Evolutionary conservation across 192 early-diverging fungal genomes (phyloP), one percentile per base, ranked within the genome.

Genomic region (Entrophospora sp.): DNA sequence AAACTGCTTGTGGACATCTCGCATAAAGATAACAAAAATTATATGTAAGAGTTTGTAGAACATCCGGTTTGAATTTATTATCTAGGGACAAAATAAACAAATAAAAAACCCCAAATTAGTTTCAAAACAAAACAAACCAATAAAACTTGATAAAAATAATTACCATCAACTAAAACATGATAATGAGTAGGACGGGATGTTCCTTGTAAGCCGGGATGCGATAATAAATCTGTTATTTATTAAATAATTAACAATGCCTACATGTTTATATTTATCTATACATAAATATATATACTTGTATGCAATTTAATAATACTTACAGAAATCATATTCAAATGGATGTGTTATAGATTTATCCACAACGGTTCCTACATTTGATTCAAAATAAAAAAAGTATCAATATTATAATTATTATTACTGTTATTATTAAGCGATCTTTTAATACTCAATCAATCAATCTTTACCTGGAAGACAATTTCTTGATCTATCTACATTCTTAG

Each of bases 181-280:
- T 96, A 96, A 74, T 91, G 86, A 0, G 90, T 91, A 0, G 94
- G 91, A 43, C 91, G 86, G 34, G 91, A 91, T 0, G 92, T 94
- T 43, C 94, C 94, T 70, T 95, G 94, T 48, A 96, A 77, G 24
- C 92, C 94, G 0, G 85, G 82, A 67, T 96, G 94, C 32, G 89
- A 85, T 71, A 86, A 89, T 34, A 96, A 69, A 59, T 87, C 89
- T 76, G 2, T 53, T 13, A 34, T 18, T 14, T 61, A 43, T 42
- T 7, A 43, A 43, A 30, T 27, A 30, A 61, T 61, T 43, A 43
- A 28, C 43, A 61, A 28, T 25, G 28, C n/a, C 2, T n/a, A 13
- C 18, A 27, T 5, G 12, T 28, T 10, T 10, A 31, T 14, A 40
- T 9, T 9, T 6, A 53, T 1, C n/a, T 32, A 34, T 18, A 40